phyloP scores from a whole-genome alignment of 345 rosid genomes.

The Moricandia arvensis region DNA sequence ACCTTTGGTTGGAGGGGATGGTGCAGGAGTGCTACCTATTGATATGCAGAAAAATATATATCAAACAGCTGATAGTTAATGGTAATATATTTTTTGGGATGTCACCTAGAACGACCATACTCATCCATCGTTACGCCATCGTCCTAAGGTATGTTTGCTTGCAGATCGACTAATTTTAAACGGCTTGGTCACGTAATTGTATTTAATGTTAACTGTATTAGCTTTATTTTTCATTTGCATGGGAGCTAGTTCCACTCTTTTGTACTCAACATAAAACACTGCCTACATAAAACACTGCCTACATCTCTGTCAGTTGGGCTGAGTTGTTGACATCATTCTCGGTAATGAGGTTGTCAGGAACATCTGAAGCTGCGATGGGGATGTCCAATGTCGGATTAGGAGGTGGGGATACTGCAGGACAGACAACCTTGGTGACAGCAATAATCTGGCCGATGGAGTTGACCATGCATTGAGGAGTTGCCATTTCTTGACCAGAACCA shows the following conservation, averaged over 20 bases:
- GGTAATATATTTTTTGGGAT: no score
- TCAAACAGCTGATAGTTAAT: no score
- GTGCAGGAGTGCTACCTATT: no score
- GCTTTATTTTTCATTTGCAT: background rate
- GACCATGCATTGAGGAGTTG: background rate
- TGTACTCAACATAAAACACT: background rate
- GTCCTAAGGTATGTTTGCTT: background rate
- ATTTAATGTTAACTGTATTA: background rate
- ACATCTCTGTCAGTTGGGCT: background rate
- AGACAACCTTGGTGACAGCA: background rate
- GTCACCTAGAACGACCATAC: no score
- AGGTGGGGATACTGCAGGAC: background rate
- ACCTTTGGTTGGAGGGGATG: no score
- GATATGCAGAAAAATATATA: no score
- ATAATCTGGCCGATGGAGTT: background rate
- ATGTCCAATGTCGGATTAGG: background rate
- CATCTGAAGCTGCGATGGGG: background rate
- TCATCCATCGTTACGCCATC: background rate
- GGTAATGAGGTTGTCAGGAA: no score
- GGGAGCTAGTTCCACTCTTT: background rate
- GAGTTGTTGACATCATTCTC: background rate
- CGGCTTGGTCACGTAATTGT: background rate
- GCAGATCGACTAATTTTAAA: background rate
- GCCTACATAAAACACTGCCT: background rate
- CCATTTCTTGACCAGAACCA: background rate